Evolutionary conservation across 306 rosid genomes (phyloP).

Genomic region (Sicyos edulis): DNA sequence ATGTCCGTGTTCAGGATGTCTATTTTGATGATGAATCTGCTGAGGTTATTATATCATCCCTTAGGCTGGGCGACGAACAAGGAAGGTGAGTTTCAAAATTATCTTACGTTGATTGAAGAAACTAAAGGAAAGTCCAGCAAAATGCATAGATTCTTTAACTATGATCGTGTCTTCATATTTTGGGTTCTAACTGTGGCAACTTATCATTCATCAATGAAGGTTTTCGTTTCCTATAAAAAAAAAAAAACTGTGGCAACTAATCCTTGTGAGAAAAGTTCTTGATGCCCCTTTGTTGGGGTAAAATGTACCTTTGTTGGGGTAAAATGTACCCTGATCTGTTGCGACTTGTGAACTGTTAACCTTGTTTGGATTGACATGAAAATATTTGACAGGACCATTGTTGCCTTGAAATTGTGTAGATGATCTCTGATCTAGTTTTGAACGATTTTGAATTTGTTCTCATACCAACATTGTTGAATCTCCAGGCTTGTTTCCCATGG

Average conservation of each 20-base stretch:
- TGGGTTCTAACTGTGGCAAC: no score
- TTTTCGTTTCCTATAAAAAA: no score
- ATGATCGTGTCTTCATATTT: neutral
- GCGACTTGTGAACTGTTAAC: neutral
- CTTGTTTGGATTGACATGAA: neutral
- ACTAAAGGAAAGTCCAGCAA: neutral
- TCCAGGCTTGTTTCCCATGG: slow-evolving; percentile 4
- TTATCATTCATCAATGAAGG: no score
- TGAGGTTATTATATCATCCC: slow-evolving; percentile 87
- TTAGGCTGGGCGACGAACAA: slow-evolving; percentile 88
- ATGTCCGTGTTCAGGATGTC: slow-evolving; percentile 54
- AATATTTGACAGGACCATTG: neutral
- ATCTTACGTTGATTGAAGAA: no score
- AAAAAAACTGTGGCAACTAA: no score
- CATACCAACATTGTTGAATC: slow-evolving; percentile 12
- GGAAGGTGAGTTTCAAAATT: slow-evolving; percentile 69
- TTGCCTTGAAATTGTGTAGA: neutral
- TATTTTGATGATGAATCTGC: slow-evolving; percentile 97
- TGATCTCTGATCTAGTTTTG: slow-evolving; percentile 11
- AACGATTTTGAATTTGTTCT: slow-evolving; percentile 1
- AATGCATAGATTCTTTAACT: neutral
- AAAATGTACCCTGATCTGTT: neutral
- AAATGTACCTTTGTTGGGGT: neutral
- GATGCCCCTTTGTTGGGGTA: neutral
- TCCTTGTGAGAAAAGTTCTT: slow-evolving; percentile 10